A percentile compares a stretch with the other conserved stretches of the same genome.
These are phyloP conservation scores for Xylaria castorea DNA, from an alignment of 495 filamentous ascomycete species.

Conservation along the genomic window DNA sequence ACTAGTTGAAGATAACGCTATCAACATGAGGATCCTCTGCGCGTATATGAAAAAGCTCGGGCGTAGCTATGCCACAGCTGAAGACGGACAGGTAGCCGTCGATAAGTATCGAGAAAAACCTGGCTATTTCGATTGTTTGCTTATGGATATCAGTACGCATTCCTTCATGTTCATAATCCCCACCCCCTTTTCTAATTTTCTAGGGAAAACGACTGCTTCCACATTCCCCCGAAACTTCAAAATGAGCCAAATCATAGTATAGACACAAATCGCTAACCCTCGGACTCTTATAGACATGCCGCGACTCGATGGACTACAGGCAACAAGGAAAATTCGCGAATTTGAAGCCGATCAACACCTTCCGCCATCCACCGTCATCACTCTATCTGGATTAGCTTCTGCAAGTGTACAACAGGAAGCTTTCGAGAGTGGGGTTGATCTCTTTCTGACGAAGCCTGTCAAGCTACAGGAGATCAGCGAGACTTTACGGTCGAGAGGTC, in stretches of 20 bases:
- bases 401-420: conserved; percentile 70
- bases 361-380: conserved; percentile 65
- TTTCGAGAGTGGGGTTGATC: conserved; percentile 69
- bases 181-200: neutral
- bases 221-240: neutral
- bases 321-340: conserved; percentile 66
- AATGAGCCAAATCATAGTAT: neutral
- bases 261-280: neutral
- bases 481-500: conserved; percentile 26
- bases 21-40: conserved; percentile 54
- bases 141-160: conserved; percentile 61
- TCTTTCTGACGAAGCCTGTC: conserved; percentile 78
- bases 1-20: conserved; percentile 54
- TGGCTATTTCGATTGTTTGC: conserved; percentile 48
- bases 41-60: conserved; percentile 63
- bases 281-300: conserved; percentile 61
- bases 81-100: conserved; percentile 65
- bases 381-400: conserved; percentile 72
- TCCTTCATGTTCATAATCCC: neutral
- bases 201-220: neutral
- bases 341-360: conserved; percentile 53
- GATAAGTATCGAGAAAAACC: conserved; percentile 51
- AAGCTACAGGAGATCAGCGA: conserved; percentile 46
- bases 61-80: conserved; percentile 58
- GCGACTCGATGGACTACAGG: conserved; percentile 69